Base-by-base conservation (phyloP, 2,329 filamentous ascomycete species). In the Claviceps paspali region DNA sequence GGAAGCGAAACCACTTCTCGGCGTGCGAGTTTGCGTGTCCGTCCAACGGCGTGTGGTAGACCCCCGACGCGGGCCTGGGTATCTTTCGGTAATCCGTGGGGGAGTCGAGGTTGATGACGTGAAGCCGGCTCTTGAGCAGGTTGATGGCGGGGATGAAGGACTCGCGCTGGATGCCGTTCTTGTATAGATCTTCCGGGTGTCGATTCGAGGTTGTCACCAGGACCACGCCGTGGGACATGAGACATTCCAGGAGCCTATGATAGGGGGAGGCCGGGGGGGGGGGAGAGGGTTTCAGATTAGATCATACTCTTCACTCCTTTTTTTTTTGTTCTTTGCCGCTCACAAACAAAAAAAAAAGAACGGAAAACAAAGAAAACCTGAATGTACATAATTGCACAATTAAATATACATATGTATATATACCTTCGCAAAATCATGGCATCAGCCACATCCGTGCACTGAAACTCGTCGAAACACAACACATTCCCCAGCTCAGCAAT, bases 1-100 rank as follows among this genome's bases (percentile, higher is more conserved):
- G 72, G 62, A 92, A 96, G 39, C 76, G 74, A 63, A 96, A 95
- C 91, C 91, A 98, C 56, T 88, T 88, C 47, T 94, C 76, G 12
- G 86, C 84, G 54, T 98, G 91, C 1, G 75, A 74, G 9, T 70
- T 58, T 3, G 91, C 87, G 36, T 81, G 77, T 7, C 68, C 67
- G 55, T 88, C 86, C 2, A 96, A 75, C 0, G 85, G 82, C 41
- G 85, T 79, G 63, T 96, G 84, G 59, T 96, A 98, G 14, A 98
- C 91, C 27, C 84, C 88, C 0, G 85, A 92, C 0, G 87, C 81
- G 2, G 91, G 91, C 1, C 91, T 76, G 1, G 88, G 85, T 39
- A 98, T 92, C 60, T 95, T 96, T 51, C 91, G 84, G 64, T 98
- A 98, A 60, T 98, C 91, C 27, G 87, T 98, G 4, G 80, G 78